Evolutionary conservation across 2,329 filamentous ascomycete genomes (phyloP), one percentile per base, ranked within the genome.

Genomic region (Thielaviopsis populi): DNA sequence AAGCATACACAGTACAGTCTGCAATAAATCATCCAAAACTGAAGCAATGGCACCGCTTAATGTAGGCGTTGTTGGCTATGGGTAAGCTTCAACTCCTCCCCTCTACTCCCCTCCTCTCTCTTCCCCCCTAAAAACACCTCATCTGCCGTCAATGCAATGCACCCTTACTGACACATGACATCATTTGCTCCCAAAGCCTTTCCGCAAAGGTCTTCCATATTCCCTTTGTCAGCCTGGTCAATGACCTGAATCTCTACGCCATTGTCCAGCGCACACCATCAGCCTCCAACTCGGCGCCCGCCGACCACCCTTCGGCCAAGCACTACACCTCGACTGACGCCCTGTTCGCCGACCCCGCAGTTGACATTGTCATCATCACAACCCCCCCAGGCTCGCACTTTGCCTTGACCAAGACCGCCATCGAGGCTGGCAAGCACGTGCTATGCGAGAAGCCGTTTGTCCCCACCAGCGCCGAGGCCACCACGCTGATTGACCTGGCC

Each of bases 361-460:
- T 92, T 53, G 81, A 91, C 70, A 76, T 91, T 19, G 80, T 91
- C 40, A 78, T 90, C 68, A 75, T 94, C 67, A 84, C 84, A 62
- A 90, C 86, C 0, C 83, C 86, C 0, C 88, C 88, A 0, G 79
- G 85, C 67, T 85, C 83, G 11, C 89, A 92, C 75, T 88, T 83
- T 70, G 72, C 77, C 17, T 77, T 91, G 69, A 77, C 83, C 42
- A 84, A 83, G 72, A 73, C 80, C 61, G 84, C 86, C 0, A 77
- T 92, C 59, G 78, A 86, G 70, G 77, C 80, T 10, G 85, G 85
- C 69, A 91, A 91, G 76, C 85, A 92, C 72, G 86, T 91, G 30
- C 77, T 92, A 62, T 86, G 87, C 59, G 89, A 92, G 76, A 92
- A 92, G 77, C 89, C 89, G 1, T 92, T 92, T 72, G 87, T 89